phyloP scores from a whole-genome alignment of 768 basidiomycete genomes.

The Porpolomopsis calyptriformis region DNA sequence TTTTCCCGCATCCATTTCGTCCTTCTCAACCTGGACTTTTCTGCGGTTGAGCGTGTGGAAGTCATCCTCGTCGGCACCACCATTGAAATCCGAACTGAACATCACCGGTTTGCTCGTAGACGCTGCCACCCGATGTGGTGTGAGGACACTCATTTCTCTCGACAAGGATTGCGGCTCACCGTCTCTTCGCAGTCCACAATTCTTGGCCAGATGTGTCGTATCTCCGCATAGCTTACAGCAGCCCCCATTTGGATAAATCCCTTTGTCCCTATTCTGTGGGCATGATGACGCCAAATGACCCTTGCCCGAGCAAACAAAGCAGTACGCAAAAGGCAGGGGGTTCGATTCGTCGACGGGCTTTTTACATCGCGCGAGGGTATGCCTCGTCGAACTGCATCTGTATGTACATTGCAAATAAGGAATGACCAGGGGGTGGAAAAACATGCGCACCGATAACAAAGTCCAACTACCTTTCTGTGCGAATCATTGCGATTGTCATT shows the following conservation, averaged over 20 bases:
- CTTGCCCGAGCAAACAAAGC: constrained; percentile 77
- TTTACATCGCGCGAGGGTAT: constrained; percentile 71
- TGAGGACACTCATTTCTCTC: background rate
- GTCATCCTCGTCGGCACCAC: constrained; percentile 90
- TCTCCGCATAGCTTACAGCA: constrained; percentile 82
- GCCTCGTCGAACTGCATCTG: constrained; percentile 75
- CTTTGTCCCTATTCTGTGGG: constrained; percentile 66
- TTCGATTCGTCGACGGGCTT: constrained; percentile 49
- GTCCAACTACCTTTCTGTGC: constrained; percentile 32
- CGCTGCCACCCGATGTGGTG: background rate
- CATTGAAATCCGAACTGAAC: constrained; percentile 31
- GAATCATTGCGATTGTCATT: constrained; percentile 11
- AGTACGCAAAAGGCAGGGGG: constrained; percentile 80
- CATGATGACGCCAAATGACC: constrained; percentile 84
- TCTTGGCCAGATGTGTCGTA: constrained; percentile 74
- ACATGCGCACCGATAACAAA: constrained; percentile 57
- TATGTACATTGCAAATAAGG: background rate
- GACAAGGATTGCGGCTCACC: constrained; percentile 25
- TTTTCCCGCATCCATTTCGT: constrained; percentile 42
- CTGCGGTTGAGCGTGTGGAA: constrained; percentile 73
- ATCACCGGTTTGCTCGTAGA: background rate
- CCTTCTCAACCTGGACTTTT: constrained; percentile 46
- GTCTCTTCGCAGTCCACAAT: constrained; percentile 59
- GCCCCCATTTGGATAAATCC: constrained; percentile 87
- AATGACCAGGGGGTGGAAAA: background rate